A percentile compares a stretch with the other conserved stretches of the same genome.
Conservation (phyloP, 176 grass and related monocot genomes). For the Zoysia pacifica region DNA sequence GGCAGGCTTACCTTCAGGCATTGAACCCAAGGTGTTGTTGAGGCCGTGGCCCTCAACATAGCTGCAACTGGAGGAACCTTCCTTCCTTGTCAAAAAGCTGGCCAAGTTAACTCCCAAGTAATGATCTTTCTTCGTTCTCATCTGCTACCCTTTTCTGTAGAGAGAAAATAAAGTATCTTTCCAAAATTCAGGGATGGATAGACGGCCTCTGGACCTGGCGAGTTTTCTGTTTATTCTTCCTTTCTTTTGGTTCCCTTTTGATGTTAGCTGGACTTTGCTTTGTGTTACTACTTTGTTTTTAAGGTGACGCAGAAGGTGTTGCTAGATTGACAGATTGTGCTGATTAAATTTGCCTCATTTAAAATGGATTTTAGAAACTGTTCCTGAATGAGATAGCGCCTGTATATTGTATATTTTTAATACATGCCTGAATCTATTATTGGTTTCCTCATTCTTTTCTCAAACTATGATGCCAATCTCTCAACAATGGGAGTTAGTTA, state of each 20-base stretch:
- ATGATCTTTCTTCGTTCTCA: not conserved
- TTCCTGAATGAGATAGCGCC: not conserved
- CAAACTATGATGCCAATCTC: not conserved
- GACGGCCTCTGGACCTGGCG: too few relatives aligned
- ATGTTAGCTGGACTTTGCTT: too few relatives aligned
- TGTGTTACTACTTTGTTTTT: too few relatives aligned
- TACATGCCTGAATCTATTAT: not conserved
- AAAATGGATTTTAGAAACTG: not conserved
- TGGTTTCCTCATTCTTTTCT: not conserved
- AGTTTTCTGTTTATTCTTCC: too few relatives aligned
- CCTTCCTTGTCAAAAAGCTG: conserved; percentile 75
- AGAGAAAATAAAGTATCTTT: too few relatives aligned
- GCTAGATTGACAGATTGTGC: not conserved
- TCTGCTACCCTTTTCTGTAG: not conserved
- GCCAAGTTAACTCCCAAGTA: conserved; percentile 58
- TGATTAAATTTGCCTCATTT: not conserved
- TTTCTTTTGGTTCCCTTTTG: too few relatives aligned
- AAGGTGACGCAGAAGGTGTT: not conserved
- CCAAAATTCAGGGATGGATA: not conserved
- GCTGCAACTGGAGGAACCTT: conserved; percentile 42
- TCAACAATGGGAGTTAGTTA: not conserved
- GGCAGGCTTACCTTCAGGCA: conserved; percentile 66
- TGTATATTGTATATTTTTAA: not conserved
- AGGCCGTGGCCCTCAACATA: conserved; percentile 63
- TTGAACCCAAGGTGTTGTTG: conserved; percentile 70